Conservation (phyloP, 768 basidiomycete species). For the Infundibulicybe gibba region DNA sequence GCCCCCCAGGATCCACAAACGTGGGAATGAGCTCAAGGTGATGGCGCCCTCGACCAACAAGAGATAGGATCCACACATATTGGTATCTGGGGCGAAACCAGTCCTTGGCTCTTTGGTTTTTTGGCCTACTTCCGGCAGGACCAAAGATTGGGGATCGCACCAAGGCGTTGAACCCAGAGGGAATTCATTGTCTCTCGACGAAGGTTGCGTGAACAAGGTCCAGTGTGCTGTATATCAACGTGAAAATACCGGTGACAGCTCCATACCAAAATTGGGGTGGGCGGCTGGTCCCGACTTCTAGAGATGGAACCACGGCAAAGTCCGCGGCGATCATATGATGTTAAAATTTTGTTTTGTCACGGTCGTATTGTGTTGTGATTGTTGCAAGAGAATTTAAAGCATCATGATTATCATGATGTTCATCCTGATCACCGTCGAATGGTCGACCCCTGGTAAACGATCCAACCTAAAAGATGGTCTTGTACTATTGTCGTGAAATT, state of each 20-base stretch:
- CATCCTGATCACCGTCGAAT: conserved; percentile 20
- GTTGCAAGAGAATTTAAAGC: conserved; percentile 12
- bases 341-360: conserved; percentile 19
- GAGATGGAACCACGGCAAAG: conserved; percentile 30
- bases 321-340: conserved; percentile 29
- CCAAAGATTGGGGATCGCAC: conserved; percentile 12
- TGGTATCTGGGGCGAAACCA: conserved; percentile 19
- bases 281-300: conserved; percentile 8
- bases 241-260: conserved; percentile 25
- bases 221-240: conserved; percentile 16
- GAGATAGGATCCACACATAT: too few relatives aligned
- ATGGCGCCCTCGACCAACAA: too few relatives aligned
- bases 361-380: conserved; percentile 12
- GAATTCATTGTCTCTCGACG: conserved; percentile 20
- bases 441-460: conserved; percentile 13
- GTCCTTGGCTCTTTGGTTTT: conserved; percentile 23
- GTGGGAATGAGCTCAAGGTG: conserved; percentile 25
- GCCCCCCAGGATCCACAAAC: conserved; percentile 21
- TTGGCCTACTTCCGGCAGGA: conserved; percentile 9
- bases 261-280: conserved; percentile 33
- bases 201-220: not conserved
- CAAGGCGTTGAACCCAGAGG: conserved; percentile 37
- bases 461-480: conserved; percentile 21
- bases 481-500: conserved; percentile 23
- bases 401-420: too few relatives aligned